phyloP scores from a whole-genome alignment of 306 rosid species.

The Alnus glutinosa region DNA sequence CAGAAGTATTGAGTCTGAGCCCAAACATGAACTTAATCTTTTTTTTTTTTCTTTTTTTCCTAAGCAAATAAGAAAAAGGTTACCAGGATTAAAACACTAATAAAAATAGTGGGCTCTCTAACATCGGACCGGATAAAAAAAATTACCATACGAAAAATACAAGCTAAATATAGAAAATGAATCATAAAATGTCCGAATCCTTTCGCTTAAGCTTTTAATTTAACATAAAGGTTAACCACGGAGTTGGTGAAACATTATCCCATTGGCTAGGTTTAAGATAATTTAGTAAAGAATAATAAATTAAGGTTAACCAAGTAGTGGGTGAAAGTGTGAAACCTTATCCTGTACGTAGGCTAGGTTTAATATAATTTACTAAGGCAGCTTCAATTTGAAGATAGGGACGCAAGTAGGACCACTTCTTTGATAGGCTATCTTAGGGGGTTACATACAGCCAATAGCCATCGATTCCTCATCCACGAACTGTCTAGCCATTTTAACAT shows the following conservation, averaged over 20 bases:
- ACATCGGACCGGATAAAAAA: too few species aligned
- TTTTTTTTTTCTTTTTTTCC: too few species aligned
- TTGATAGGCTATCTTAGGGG: background rate
- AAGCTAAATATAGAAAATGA: too few species aligned
- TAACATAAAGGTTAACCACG: background rate
- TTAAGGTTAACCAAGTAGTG: background rate
- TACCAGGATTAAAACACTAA: too few species aligned
- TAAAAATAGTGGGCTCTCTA: too few species aligned
- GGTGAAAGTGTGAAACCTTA: too few species aligned
- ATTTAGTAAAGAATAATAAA: background rate
- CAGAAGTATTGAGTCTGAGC: too few species aligned
- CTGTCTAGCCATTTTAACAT: background rate
- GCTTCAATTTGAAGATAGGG: background rate
- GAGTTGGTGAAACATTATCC: background rate
- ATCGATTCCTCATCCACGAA: background rate
- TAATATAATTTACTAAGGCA: background rate
- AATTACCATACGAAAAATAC: too few species aligned
- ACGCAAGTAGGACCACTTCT: background rate
- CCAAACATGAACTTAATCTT: too few species aligned
- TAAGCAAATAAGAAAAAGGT: too few species aligned
- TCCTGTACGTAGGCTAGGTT: background rate
- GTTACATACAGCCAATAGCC: background rate
- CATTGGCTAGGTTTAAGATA: background rate
- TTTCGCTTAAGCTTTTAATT: too few species aligned
- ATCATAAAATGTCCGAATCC: too few species aligned